Conservation (phyloP, 805 yeast genomes). For the Alloascoidea hylecoeti region DNA sequence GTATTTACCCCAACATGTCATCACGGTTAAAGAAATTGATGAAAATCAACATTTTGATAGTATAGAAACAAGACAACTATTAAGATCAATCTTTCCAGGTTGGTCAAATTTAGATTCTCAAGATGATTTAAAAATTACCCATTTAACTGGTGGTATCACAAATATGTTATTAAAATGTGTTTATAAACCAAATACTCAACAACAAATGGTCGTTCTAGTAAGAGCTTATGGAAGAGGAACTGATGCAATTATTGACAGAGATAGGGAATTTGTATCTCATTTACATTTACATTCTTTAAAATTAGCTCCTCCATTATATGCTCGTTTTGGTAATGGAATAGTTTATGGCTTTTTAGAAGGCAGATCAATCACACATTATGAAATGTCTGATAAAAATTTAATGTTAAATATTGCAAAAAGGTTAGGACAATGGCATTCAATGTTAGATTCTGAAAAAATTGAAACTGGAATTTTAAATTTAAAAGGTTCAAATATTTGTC, state of each 20-base stretch:
- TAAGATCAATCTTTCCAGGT: neutral
- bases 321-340: constrained; percentile 58
- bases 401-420: constrained; percentile 49
- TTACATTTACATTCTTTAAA: constrained; percentile 39
- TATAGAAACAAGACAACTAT: neutral
- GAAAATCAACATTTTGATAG: neutral
- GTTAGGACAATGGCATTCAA: constrained; percentile 58
- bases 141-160: neutral
- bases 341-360: constrained; percentile 61
- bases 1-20: neutral
- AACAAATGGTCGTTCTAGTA: constrained; percentile 31
- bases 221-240: constrained; percentile 71
- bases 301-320: constrained; percentile 57
- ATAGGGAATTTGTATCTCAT: constrained; percentile 62
- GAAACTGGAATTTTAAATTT: constrained; percentile 29
- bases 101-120: neutral
- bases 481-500: constrained; percentile 14
- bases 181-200: constrained; percentile 4
- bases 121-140: neutral
- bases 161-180: constrained; percentile 6
- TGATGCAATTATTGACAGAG: constrained; percentile 54
- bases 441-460: constrained; percentile 28
- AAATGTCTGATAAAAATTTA: constrained; percentile 30
- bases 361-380: constrained; percentile 38
- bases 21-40: neutral